Evolutionary conservation across 768 basidiomycete genomes (phyloP).

Genomic region (Crepidotus variabilis): DNA sequence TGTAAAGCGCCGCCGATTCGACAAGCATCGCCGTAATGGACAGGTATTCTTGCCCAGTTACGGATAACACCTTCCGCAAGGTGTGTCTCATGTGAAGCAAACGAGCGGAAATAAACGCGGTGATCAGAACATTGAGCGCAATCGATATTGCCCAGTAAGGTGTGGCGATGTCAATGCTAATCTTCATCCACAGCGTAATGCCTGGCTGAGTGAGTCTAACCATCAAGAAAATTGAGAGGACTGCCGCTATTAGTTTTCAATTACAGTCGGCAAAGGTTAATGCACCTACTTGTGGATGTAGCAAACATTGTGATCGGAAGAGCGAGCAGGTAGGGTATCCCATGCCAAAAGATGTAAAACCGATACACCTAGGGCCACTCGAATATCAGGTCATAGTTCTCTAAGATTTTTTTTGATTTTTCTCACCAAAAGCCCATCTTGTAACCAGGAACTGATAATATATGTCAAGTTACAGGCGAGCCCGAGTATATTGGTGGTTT

Average conservation of each 20-base stretch:
- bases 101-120: constrained; percentile 20
- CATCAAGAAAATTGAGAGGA: not conserved
- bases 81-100: constrained; percentile 17
- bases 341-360: constrained; percentile 16
- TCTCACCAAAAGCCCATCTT: constrained; percentile 11
- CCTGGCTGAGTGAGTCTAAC: not conserved
- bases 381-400: too few species aligned
- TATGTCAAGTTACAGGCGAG: constrained; percentile 5
- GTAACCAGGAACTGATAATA: constrained; percentile 8
- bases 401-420: not conserved
- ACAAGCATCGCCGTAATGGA: constrained; percentile 24
- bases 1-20: constrained; percentile 28
- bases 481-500: constrained; percentile 5
- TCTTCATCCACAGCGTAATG: constrained; percentile 10
- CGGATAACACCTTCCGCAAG: constrained; percentile 7
- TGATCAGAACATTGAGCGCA: constrained; percentile 24
- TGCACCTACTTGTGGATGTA: not conserved
- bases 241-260: not conserved
- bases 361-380: constrained; percentile 15
- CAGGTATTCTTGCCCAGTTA: constrained; percentile 15
- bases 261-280: not conserved
- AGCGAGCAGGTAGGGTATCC: not conserved
- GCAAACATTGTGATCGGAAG: not conserved
- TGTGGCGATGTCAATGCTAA: constrained; percentile 15
- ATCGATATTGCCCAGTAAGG: constrained; percentile 25